Conservation (phyloP, 495 filamentous ascomycete species). For the Xylaria telfairii region DNA sequence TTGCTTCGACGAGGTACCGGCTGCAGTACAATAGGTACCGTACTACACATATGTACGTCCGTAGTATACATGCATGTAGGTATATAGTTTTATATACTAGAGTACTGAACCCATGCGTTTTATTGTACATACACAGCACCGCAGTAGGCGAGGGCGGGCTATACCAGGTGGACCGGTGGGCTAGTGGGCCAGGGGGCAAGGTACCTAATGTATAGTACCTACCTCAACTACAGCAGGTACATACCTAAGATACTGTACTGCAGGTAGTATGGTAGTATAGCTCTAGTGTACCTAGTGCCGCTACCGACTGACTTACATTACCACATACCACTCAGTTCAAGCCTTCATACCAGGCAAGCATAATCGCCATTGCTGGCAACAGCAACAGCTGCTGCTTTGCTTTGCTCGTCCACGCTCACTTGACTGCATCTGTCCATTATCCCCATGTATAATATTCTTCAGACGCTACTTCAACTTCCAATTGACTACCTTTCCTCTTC, state of each 20-base stretch:
- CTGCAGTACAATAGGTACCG: background rate
- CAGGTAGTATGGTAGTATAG: conserved; percentile 17
- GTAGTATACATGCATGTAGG: no score
- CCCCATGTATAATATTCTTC: conserved; percentile 25
- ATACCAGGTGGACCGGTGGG: no score
- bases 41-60: no score
- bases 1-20: background rate
- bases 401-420: background rate
- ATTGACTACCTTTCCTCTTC: conserved; percentile 26
- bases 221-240: no score
- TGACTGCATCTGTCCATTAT: conserved; percentile 16
- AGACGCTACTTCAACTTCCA: conserved; percentile 18
- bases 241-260: conserved; percentile 22
- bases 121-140: no score
- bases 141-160: no score
- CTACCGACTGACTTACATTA: conserved; percentile 15
- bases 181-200: no score
- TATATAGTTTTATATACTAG: no score
- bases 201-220: no score
- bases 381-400: conserved; percentile 8
- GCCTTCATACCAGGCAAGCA: conserved; percentile 26
- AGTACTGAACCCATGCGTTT: no score
- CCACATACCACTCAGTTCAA: conserved; percentile 31
- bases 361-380: conserved; percentile 18
- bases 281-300: conserved; percentile 13